Conservation (phyloP, 257 asterid species). For the Coffea canephora region DNA sequence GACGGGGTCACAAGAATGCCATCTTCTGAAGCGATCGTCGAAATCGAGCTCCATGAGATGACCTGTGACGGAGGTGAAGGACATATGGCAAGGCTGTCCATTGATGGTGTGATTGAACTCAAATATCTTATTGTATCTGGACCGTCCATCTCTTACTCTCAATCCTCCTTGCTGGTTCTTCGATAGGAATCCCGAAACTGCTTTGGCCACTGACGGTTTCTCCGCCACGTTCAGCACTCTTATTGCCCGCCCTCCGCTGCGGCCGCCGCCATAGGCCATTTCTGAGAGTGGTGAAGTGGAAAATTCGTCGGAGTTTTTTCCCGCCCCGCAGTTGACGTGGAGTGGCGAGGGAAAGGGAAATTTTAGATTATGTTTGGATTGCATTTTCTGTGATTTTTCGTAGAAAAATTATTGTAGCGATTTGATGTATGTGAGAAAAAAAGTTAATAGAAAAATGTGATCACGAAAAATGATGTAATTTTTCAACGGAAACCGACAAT, state of each 20-base stretch:
- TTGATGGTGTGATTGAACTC: constrained; percentile 65
- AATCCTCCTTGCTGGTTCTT: constrained; percentile 59
- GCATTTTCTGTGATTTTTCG: too few relatives aligned
- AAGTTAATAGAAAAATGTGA: too few relatives aligned
- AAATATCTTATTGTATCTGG: constrained; percentile 80
- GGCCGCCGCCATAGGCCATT: constrained; percentile 28
- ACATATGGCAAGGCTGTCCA: constrained; percentile 68
- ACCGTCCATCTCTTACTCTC: constrained; percentile 74
- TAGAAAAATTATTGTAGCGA: too few relatives aligned
- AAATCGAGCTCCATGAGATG: constrained; percentile 97
- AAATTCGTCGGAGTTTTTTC: too few relatives aligned
- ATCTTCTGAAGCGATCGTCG: constrained; percentile 76
- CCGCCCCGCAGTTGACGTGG: too few relatives aligned
- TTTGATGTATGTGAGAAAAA: too few relatives aligned
- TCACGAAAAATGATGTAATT: too few relatives aligned
- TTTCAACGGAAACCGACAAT: too few relatives aligned
- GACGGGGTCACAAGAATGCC: constrained; percentile 96
- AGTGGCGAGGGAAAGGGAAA: too few relatives aligned
- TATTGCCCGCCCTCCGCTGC: constrained; percentile 49
- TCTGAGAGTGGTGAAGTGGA: not conserved
- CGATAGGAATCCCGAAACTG: constrained; percentile 77
- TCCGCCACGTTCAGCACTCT: constrained; percentile 95
- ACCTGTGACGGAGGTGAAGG: constrained; percentile 91
- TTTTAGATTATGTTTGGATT: too few relatives aligned
- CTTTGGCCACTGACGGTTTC: constrained; percentile 97